Percentiles rank a stretch among this genome's conserved stretches.
These are phyloP conservation scores for Eucalyptus paniculata DNA, from an alignment of 345 rosid genomes.

Conservation along the genomic window DNA sequence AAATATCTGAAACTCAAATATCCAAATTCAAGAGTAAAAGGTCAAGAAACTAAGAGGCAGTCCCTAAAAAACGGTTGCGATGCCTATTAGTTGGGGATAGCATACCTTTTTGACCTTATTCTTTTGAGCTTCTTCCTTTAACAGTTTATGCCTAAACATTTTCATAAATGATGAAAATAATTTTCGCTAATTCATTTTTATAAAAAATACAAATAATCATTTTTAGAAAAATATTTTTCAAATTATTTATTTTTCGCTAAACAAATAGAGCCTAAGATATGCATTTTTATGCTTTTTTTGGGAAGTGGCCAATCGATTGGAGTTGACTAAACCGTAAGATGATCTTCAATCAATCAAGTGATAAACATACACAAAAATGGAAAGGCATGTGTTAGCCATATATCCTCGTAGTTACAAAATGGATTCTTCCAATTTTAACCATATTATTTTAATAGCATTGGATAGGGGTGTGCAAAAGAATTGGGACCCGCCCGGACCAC, in stretches of 20 bases:
- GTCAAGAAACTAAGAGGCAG: background rate
- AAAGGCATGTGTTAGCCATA: background rate
- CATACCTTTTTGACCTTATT: no score
- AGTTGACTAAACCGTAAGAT: background rate
- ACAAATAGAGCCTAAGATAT: no score
- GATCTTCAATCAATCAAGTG: background rate
- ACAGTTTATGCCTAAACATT: no score
- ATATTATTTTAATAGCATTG: background rate
- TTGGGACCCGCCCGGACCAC: rapidly evolving
- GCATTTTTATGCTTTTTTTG: background rate
- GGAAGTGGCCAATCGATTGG: background rate
- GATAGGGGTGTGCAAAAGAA: background rate
- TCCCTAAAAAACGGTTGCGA: background rate
- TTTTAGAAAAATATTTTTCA: no score
- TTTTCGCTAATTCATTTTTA: no score
- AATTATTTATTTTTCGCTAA: background rate
- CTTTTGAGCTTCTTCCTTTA: no score
- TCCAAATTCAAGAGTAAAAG: background rate
- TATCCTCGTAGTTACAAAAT: background rate
- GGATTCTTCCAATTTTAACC: background rate
- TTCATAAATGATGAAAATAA: background rate
- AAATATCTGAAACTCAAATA: background rate
- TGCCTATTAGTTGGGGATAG: background rate
- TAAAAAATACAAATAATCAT: background rate
- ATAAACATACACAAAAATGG: background rate